Evolutionary conservation across 2,329 filamentous ascomycete genomes (phyloP).

Genomic region (Chaetomiaceae sp.): DNA sequence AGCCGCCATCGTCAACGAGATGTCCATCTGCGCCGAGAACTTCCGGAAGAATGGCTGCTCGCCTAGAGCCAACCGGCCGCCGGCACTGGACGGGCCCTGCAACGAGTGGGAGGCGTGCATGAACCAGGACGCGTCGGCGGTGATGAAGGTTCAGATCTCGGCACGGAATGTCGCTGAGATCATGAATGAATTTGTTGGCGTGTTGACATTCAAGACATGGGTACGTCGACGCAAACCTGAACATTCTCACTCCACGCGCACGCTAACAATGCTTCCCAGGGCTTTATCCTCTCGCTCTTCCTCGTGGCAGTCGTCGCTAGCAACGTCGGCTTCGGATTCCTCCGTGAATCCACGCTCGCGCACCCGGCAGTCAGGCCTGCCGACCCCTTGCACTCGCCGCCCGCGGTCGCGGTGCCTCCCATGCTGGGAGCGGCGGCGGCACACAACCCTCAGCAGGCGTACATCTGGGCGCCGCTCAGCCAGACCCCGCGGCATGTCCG

Average conservation of each 20-base stretch:
- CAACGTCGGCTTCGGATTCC: constrained; percentile 43
- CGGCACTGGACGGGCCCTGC: constrained; percentile 70
- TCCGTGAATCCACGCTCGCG: constrained; percentile 30
- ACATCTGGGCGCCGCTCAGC: constrained; percentile 46
- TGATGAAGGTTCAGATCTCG: constrained; percentile 75
- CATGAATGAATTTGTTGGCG: constrained; percentile 88
- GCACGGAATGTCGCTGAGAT: constrained; percentile 88
- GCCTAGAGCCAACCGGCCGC: constrained; percentile 56
- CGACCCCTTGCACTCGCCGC: constrained; percentile 27
- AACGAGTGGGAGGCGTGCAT: constrained; percentile 83
- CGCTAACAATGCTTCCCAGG: constrained; percentile 32
- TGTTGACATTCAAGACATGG: constrained; percentile 77
- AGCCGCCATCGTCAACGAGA: constrained; percentile 66
- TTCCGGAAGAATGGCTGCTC: constrained; percentile 75
- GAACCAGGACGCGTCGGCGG: constrained; percentile 71
- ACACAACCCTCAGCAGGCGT: constrained; percentile 37
- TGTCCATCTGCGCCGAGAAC: constrained; percentile 66
- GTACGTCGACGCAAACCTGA: constrained; percentile 36
- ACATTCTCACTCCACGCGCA: constrained; percentile 16
- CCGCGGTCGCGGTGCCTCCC: constrained; percentile 23
- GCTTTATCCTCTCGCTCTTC: constrained; percentile 48
- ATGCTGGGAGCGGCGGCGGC: constrained; percentile 27
- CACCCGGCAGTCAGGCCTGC: constrained; percentile 24
- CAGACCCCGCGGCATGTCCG: constrained; percentile 47
- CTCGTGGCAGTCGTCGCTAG: constrained; percentile 47